Base-by-base conservation (phyloP, 345 rosid species). In the Syzygium aromaticum region DNA sequence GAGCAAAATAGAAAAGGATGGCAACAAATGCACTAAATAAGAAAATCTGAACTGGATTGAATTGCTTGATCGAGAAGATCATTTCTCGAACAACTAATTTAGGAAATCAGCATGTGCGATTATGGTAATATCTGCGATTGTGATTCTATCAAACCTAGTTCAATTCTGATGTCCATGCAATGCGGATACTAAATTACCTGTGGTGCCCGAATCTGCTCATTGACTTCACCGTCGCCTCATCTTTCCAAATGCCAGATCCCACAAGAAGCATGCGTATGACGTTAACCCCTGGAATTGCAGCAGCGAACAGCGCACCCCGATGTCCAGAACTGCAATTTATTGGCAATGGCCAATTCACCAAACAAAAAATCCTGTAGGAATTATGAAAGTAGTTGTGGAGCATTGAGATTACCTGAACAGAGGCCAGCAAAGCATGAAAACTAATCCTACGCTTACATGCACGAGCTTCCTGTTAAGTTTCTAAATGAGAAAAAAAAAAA, bases 131-230 rank as follows among this genome's bases (percentile, higher is more conserved):
- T 33, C 15, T 30, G 77, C 56, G 52, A 23, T 51, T 51, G 11
- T 80, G 85, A 52, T 85, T 84, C 56, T 33, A 54, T 14, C 63
- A 43, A 84, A 54, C 77, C 25, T 51, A 8, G 49, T 6, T 53
- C 46, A 84, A 84, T 80, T 28, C 85, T 43, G 38, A 46, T 84
- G 30, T 38, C 14, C 5, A 28, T 6, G 30, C 4, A 85, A 46
- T 52, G 22, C 80, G 23, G 15, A 38, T 40, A 46, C 51, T 5
- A 85, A 67, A 53, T 77, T 38, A 73, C 99, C 99, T 95, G 93
- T 87, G 91, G 87, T 98, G 95, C 86, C 99, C 99, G 61, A 91
- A 92, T 94, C 99, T 94, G 92, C 98, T 94, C 98, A 96, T 96
- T 82, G 99, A 95, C 94, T 95, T 95, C 88, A 96, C 97, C 1